A percentile compares a stretch with the other conserved stretches of the same genome.
Evolutionary conservation across 148 eudicot species (phyloP).

Genomic region (Polygonum maritimum): DNA sequence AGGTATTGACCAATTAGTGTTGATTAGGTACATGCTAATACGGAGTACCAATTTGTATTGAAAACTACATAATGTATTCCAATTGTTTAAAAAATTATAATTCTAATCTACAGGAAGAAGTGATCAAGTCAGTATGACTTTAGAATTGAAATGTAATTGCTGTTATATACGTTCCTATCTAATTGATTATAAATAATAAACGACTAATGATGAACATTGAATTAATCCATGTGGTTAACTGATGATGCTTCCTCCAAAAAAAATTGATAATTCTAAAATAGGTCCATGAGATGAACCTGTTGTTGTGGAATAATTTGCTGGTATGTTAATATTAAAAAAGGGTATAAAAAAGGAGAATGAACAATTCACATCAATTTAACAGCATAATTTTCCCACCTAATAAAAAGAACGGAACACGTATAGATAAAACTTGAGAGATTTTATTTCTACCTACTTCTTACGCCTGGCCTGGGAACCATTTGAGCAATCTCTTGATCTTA

Average conservation of each 20-base stretch:
- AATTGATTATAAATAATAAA: neutral
- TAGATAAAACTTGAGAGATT: no score
- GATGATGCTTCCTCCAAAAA: neutral
- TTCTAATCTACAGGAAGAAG: neutral
- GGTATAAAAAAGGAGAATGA: neutral
- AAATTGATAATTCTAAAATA: neutral
- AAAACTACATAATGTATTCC: neutral
- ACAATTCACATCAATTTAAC: neutral
- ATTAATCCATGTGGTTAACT: neutral
- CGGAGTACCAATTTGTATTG: neutral
- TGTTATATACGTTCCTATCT: neutral
- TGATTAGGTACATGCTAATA: no score
- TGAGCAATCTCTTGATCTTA: no score
- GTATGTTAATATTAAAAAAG: neutral
- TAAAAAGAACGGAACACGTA: neutral
- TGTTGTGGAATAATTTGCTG: neutral
- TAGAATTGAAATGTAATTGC: neutral
- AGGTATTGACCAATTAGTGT: neutral
- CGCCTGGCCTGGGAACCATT: no score
- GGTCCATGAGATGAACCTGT: neutral
- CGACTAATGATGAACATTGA: neutral
- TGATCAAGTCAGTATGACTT: conserved; percentile 1
- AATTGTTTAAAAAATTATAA: neutral
- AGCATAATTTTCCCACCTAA: neutral
- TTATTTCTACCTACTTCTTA: no score